phyloP scores from a whole-genome alignment of 768 basidiomycete genomes.

The Boletales sp. region DNA sequence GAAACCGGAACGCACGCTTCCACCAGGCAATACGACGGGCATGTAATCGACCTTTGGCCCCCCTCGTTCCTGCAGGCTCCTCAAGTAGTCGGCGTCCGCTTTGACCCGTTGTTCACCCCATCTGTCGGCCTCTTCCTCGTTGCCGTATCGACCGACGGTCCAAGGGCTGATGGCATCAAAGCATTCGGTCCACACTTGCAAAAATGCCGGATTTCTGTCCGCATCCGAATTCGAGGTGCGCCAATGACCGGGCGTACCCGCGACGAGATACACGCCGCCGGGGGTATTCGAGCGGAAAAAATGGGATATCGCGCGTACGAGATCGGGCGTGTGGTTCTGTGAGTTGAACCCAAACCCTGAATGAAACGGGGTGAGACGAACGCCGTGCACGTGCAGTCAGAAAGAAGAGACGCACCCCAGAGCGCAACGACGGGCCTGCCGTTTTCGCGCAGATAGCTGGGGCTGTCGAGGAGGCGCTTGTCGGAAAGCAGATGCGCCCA shows the following conservation, averaged over 20 bases:
- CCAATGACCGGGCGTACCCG: conserved; percentile 72
- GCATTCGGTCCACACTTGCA: conserved; percentile 68
- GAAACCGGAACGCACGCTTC: conserved; percentile 54
- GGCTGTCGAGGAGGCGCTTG: conserved; percentile 62
- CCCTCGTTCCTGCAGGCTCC: conserved; percentile 41
- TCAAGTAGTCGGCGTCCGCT: conserved; percentile 60
- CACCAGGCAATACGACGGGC: conserved; percentile 80
- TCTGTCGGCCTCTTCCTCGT: conserved; percentile 56
- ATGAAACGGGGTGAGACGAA: not conserved
- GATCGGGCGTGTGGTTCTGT: conserved; percentile 56
- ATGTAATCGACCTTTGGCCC: conserved; percentile 69
- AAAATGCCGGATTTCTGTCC: conserved; percentile 61
- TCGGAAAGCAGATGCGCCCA: conserved; percentile 68
- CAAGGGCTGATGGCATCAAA: conserved; percentile 82
- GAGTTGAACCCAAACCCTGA: conserved; percentile 70
- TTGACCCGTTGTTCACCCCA: conserved; percentile 64
- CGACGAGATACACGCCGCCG: conserved; percentile 73
- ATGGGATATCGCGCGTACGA: conserved; percentile 49
- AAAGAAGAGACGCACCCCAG: conserved; percentile 48
- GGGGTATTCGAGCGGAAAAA: conserved; percentile 63
- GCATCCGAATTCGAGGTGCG: conserved; percentile 67
- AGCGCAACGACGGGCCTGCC: conserved; percentile 69
- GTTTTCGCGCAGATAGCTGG: conserved; percentile 68
- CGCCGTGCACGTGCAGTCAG: no score
- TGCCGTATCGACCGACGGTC: conserved; percentile 71